These are phyloP conservation scores for Diaporthe longicolla DNA, from an alignment of 2,329 filamentous ascomycete species.

Conservation along the genomic window DNA sequence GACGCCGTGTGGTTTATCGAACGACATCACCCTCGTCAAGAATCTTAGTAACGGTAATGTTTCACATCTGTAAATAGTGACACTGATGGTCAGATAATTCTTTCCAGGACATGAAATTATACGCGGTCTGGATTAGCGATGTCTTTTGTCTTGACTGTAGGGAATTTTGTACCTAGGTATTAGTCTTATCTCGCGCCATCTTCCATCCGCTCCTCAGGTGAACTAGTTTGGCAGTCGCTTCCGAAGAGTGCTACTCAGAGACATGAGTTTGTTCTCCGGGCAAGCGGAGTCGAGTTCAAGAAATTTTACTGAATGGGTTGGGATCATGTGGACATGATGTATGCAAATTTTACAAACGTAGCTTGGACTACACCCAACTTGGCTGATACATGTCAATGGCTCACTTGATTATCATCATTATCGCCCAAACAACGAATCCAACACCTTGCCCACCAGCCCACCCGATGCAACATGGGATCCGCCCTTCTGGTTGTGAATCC, in stretches of 20 bases:
- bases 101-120: background rate
- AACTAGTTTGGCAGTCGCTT: no score
- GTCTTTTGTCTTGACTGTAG: background rate
- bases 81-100: no score
- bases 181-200: no score
- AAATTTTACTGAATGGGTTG: no score
- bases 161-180: background rate
- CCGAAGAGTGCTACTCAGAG: no score
- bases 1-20: no score
- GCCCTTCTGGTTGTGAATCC: conserved; percentile 53
- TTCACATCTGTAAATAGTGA: background rate
- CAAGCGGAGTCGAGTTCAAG: no score
- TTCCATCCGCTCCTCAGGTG: no score
- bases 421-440: conserved; percentile 33
- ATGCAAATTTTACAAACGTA: background rate
- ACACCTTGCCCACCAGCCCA: conserved; percentile 35
- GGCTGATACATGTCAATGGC: background rate
- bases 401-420: background rate
- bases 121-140: no score
- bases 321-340: background rate
- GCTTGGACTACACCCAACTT: background rate
- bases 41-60: background rate
- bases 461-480: conserved; percentile 14
- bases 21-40: no score
- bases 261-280: no score